Conservation (phyloP, 1,284 basidiomycete genomes). For the Malassezia dermatis region DNA sequence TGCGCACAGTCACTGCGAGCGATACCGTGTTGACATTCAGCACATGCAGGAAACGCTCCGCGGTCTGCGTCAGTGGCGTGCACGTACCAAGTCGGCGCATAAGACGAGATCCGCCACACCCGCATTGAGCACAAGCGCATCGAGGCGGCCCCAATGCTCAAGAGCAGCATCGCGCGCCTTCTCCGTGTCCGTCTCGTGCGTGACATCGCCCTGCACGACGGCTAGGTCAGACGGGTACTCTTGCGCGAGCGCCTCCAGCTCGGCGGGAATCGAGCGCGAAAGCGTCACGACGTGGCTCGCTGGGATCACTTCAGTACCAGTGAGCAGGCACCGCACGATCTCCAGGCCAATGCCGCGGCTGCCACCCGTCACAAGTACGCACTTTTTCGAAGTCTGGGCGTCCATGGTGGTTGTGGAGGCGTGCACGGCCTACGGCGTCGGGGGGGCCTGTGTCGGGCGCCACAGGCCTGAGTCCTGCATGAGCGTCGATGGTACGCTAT, state of each 20-base stretch:
- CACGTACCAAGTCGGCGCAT: constrained; percentile 13
- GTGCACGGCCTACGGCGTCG: not conserved
- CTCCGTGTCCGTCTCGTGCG: constrained; percentile 53
- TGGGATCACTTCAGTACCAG: constrained; percentile 16
- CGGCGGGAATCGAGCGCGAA: constrained; percentile 60
- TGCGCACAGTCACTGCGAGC: constrained; percentile 59
- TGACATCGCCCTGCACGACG: constrained; percentile 59
- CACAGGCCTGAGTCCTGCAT: not conserved
- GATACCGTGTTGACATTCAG: constrained; percentile 74
- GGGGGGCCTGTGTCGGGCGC: not conserved
- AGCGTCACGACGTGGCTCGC: constrained; percentile 61
- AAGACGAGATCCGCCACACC: constrained; percentile 54
- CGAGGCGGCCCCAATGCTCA: constrained; percentile 57
- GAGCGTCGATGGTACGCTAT: not conserved
- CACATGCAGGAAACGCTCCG: constrained; percentile 53
- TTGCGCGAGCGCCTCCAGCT: constrained; percentile 55
- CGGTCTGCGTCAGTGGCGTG: constrained; percentile 51
- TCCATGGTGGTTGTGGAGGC: not conserved
- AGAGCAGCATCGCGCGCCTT: constrained; percentile 58
- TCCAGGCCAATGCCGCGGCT: constrained; percentile 66
- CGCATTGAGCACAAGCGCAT: constrained; percentile 69
- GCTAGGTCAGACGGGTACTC: constrained; percentile 23
- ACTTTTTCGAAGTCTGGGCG: constrained; percentile 15
- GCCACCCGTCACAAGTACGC: constrained; percentile 40
- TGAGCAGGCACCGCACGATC: constrained; percentile 57